These are phyloP conservation scores for Ophiocordyceps camponoti-floridani DNA, from an alignment of 2,329 filamentous ascomycete genomes.

Conservation along the genomic window DNA sequence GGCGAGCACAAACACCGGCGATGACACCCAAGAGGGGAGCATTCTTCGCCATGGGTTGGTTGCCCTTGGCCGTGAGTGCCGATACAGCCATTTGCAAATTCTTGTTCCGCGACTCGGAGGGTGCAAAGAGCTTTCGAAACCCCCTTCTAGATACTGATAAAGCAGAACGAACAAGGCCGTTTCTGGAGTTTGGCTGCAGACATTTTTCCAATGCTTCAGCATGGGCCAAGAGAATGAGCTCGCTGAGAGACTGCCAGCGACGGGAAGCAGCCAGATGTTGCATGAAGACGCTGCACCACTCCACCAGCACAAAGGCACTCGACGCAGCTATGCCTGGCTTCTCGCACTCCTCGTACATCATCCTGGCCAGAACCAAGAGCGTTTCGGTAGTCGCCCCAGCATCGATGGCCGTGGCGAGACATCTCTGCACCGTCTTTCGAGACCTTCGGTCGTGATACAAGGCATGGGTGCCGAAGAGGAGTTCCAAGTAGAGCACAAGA, in stretches of 20 bases:
- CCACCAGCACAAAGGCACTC: constrained; percentile 74
- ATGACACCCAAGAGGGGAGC: constrained; percentile 68
- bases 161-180: constrained; percentile 53
- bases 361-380: constrained; percentile 46
- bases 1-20: constrained; percentile 67
- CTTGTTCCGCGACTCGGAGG: constrained; percentile 34
- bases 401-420: constrained; percentile 50
- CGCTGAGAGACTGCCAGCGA: constrained; percentile 45
- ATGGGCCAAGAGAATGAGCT: constrained; percentile 48
- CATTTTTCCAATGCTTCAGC: constrained; percentile 66
- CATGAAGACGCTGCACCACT: constrained; percentile 74
- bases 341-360: constrained; percentile 52
- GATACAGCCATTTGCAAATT: constrained; percentile 45
- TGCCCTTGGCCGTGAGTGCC: constrained; percentile 49
- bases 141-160: constrained; percentile 63
- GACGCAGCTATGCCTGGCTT: constrained; percentile 62
- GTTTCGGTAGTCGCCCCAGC: constrained; percentile 33
- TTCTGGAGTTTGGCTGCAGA: constrained; percentile 44
- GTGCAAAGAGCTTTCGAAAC: constrained; percentile 54
- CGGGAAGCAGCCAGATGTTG: constrained; percentile 46
- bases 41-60: constrained; percentile 48
- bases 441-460: constrained; percentile 77
- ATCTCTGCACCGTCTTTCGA: constrained; percentile 65
- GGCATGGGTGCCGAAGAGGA: constrained; percentile 76
- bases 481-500: constrained; percentile 39